These are phyloP conservation scores for Parascedosporium putredinis DNA, from an alignment of 2,329 filamentous ascomycete species.

Conservation along the genomic window DNA sequence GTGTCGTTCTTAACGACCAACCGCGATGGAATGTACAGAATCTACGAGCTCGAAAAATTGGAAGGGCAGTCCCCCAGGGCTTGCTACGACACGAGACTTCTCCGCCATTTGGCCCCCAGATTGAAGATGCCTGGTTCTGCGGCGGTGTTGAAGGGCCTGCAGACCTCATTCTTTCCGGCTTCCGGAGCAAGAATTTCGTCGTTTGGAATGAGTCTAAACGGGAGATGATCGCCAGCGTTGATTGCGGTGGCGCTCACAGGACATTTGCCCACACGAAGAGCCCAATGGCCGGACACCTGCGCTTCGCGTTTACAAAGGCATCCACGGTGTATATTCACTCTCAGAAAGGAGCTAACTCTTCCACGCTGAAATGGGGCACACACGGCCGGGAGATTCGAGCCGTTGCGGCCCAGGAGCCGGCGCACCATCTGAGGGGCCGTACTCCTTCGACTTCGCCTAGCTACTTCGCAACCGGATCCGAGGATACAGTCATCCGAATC, in stretches of 20 bases:
- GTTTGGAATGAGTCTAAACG: constrained; percentile 68
- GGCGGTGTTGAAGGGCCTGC: constrained; percentile 20
- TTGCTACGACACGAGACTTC: constrained; percentile 54
- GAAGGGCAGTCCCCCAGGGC: constrained; percentile 19
- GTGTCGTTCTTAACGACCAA: constrained; percentile 58
- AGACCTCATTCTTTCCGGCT: constrained; percentile 67
- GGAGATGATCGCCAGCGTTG: constrained; percentile 58
- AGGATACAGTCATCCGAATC: constrained; percentile 64
- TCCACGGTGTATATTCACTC: constrained; percentile 39
- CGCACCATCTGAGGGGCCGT: background rate
- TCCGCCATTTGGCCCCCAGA: constrained; percentile 62
- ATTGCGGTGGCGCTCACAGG: constrained; percentile 79
- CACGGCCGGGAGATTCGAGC: constrained; percentile 78
- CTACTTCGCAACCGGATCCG: constrained; percentile 57
- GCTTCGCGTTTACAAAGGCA: constrained; percentile 67
- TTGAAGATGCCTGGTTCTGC: constrained; percentile 61
- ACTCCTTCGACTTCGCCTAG: background rate
- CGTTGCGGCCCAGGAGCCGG: constrained; percentile 18
- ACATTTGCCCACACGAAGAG: constrained; percentile 47
- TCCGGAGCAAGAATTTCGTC: constrained; percentile 68
- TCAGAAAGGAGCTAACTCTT: constrained; percentile 25
- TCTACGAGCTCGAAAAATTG: constrained; percentile 37
- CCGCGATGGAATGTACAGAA: constrained; percentile 65
- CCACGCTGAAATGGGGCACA: constrained; percentile 54
- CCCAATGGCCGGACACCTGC: constrained; percentile 16